Percentiles rank a stretch among this genome's conserved stretches.
phyloP scores from a whole-genome alignment of 805 yeast species.

The Peterozyma toletana region DNA sequence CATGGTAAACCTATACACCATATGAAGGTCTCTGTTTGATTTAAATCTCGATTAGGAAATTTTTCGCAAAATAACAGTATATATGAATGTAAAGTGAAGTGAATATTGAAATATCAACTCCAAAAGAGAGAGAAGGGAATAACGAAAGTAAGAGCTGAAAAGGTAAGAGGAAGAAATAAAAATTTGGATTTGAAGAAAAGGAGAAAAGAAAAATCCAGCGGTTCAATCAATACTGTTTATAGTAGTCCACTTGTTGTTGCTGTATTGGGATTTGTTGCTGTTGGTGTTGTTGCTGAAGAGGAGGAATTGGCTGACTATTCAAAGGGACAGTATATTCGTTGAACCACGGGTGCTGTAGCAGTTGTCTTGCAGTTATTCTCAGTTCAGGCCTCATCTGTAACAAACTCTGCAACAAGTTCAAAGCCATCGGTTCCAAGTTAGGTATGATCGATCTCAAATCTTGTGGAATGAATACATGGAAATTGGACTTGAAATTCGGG shows the following conservation, averaged over 20 bases:
- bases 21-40: too few relatives aligned
- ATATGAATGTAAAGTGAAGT: too few relatives aligned
- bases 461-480: slow-evolving; percentile 83
- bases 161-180: neutral
- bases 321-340: slow-evolving; percentile 46
- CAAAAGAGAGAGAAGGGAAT: too few relatives aligned
- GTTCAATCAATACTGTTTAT: slow-evolving; percentile 3
- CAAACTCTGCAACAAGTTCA: slow-evolving; percentile 54
- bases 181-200: neutral
- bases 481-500: slow-evolving; percentile 81
- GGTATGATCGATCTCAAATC: slow-evolving; percentile 69
- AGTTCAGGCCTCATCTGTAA: slow-evolving; percentile 58
- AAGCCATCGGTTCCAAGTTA: slow-evolving; percentile 60
- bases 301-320: slow-evolving; percentile 8
- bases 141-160: too few relatives aligned
- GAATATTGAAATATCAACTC: too few relatives aligned
- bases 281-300: slow-evolving; percentile 15
- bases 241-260: slow-evolving; percentile 7
- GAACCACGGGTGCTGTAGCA: slow-evolving; percentile 73
- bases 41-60: too few relatives aligned
- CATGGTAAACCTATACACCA: too few relatives aligned
- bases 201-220: neutral
- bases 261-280: slow-evolving; percentile 13
- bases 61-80: too few relatives aligned
- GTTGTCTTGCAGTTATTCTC: slow-evolving; percentile 53